Evolutionary conservation across 2,329 filamentous ascomycete species (phyloP).

Genomic region (Trichoderma cornu-damae): DNA sequence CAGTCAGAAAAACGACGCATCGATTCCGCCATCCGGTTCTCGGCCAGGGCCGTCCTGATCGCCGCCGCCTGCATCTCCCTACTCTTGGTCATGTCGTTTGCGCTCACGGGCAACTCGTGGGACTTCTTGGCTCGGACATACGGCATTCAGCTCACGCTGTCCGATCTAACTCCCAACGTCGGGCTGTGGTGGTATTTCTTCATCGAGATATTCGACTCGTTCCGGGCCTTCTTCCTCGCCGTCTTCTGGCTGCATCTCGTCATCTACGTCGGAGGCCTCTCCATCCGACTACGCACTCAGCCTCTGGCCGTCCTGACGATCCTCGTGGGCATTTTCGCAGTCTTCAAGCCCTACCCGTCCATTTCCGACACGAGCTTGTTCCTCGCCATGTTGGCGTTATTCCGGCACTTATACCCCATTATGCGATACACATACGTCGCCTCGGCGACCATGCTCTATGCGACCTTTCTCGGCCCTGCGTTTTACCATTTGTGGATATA

Average conservation of each 20-base stretch:
- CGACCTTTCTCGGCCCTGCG: constrained; percentile 80
- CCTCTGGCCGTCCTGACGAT: constrained; percentile 80
- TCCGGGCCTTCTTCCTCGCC: constrained; percentile 92
- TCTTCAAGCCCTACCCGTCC: constrained; percentile 96
- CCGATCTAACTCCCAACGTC: constrained; percentile 89
- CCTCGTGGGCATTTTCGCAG: constrained; percentile 82
- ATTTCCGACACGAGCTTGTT: constrained; percentile 86
- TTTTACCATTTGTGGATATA: constrained; percentile 99
- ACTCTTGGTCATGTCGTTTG: constrained; percentile 66
- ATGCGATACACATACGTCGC: constrained; percentile 93
- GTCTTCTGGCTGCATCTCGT: constrained; percentile 97
- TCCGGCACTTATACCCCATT: constrained; percentile 85
- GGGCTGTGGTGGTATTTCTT: constrained; percentile 99
- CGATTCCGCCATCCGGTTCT: constrained; percentile 45
- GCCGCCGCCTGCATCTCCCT: constrained; percentile 52
- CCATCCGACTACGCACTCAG: constrained; percentile 75
- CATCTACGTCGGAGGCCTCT: constrained; percentile 82
- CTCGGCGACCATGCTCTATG: constrained; percentile 77
- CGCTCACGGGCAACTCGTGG: constrained; percentile 74
- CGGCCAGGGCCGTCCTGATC: constrained; percentile 46
- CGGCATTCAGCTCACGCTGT: constrained; percentile 83
- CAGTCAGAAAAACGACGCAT: constrained; percentile 35
- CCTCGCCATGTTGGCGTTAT: constrained; percentile 74
- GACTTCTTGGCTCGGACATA: constrained; percentile 87
- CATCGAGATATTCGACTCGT: constrained; percentile 98